Evolutionary conservation across 768 basidiomycete species (phyloP).

Genomic region (Tulasnella sp.): DNA sequence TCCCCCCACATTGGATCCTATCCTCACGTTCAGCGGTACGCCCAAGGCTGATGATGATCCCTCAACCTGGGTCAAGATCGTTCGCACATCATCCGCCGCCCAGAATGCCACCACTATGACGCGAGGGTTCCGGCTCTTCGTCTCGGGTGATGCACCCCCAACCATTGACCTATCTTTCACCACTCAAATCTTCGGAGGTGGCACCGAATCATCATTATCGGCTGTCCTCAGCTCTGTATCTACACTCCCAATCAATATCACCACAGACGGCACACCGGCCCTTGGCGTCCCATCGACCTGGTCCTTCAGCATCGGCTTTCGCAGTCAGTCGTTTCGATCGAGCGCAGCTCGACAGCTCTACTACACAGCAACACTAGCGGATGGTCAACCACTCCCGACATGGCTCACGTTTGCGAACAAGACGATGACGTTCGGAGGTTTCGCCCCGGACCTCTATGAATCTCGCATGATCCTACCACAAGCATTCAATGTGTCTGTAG

Average conservation of each 20-base stretch:
- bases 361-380: slow-evolving; percentile 9
- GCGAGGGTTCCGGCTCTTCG: slow-evolving; percentile 2
- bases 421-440: slow-evolving; percentile 13
- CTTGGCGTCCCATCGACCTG: slow-evolving; percentile 8
- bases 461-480: neutral
- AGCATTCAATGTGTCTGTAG: neutral
- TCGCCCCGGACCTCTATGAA: neutral
- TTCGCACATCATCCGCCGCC: neutral
- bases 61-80: slow-evolving; percentile 4
- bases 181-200: neutral
- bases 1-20: neutral
- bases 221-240: neutral
- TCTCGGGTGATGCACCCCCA: neutral
- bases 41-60: neutral
- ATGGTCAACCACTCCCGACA: slow-evolving; percentile 2
- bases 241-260: neutral
- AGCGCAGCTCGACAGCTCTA: neutral
- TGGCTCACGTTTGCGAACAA: slow-evolving; percentile 14
- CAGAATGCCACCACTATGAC: neutral
- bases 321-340: neutral
- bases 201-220: neutral
- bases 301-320: slow-evolving; percentile 18
- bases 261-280: neutral
- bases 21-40: slow-evolving; percentile 1
- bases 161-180: neutral